These are phyloP conservation scores for Colletotrichum lentis DNA, from an alignment of 2,329 filamentous ascomycete species.

Conservation along the genomic window DNA sequence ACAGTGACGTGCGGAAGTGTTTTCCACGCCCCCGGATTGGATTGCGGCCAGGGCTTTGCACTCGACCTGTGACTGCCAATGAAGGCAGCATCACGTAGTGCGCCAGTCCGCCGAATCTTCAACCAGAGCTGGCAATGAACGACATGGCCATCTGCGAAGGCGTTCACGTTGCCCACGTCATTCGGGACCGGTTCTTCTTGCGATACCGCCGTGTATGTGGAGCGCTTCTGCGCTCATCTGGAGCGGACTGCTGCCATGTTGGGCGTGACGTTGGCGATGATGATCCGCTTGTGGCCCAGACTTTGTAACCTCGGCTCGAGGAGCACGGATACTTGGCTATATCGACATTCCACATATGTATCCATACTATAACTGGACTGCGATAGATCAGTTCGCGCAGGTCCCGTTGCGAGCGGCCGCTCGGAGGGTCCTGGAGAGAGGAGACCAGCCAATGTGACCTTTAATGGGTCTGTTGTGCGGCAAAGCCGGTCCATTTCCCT, in stretches of 20 bases:
- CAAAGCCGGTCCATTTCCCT: constrained; percentile 30
- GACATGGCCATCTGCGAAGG: neutral
- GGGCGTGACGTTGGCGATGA: neutral
- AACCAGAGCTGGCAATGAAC: neutral
- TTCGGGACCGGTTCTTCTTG: neutral
- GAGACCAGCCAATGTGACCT: constrained; percentile 24
- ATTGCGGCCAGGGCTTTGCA: neutral
- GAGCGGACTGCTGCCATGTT: neutral
- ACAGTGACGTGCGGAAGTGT: constrained; percentile 5
- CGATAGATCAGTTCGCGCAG: constrained; percentile 9
- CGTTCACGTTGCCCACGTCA: neutral
- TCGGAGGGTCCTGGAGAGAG: constrained; percentile 1
- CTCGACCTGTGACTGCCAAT: neutral
- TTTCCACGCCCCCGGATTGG: constrained; percentile 8
- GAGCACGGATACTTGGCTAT: too few species aligned
- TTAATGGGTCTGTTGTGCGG: constrained; percentile 27
- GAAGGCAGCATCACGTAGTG: neutral
- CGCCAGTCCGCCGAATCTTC: neutral
- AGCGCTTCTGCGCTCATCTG: neutral
- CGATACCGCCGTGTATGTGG: neutral
- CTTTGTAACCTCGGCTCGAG: constrained; percentile 15
- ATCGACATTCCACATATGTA: too few species aligned
- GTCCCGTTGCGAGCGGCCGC: constrained; percentile 26
- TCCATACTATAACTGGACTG: too few species aligned
- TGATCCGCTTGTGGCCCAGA: neutral